Percentiles rank a stretch among this genome's conserved stretches.
Evolutionary conservation across 495 filamentous ascomycete species (phyloP).

Genomic region (Penicillium canescens): DNA sequence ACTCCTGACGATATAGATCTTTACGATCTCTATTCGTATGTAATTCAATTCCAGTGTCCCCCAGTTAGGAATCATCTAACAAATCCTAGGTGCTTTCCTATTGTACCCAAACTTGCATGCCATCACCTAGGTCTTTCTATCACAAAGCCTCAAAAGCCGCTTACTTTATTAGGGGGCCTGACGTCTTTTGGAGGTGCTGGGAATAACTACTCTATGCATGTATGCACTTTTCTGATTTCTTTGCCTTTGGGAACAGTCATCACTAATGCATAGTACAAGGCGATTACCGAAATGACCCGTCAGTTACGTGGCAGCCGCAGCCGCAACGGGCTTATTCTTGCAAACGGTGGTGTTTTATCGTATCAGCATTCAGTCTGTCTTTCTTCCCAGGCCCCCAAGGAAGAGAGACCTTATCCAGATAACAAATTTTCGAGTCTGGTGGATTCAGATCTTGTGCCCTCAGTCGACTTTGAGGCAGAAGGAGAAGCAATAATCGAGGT

Average conservation of each 20-base stretch:
- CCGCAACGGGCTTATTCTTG: slow-evolving; percentile 48
- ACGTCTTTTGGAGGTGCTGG: slow-evolving; percentile 61
- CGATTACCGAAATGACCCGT: slow-evolving; percentile 50
- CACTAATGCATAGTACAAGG: slow-evolving; percentile 20
- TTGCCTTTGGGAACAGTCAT: not conserved
- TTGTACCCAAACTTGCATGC: slow-evolving; percentile 58
- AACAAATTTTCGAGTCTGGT: slow-evolving; percentile 32
- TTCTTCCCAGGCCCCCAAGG: slow-evolving; percentile 37
- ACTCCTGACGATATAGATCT: slow-evolving; percentile 47
- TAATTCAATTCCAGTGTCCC: not conserved
- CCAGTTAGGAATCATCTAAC: no score
- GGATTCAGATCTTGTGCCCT: slow-evolving; percentile 28
- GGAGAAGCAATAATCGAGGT: slow-evolving; percentile 53
- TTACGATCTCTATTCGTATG: slow-evolving; percentile 56
- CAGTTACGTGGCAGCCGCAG: slow-evolving; percentile 41
- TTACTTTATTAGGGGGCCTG: slow-evolving; percentile 55
- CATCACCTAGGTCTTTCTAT: slow-evolving; percentile 50
- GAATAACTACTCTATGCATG: slow-evolving; percentile 64
- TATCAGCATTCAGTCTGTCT: slow-evolving; percentile 56
- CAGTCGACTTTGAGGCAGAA: slow-evolving; percentile 36
- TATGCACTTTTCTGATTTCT: slow-evolving; percentile 16
- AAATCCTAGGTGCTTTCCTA: slow-evolving; percentile 50
- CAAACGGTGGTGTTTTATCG: slow-evolving; percentile 55
- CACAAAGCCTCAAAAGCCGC: slow-evolving; percentile 37
- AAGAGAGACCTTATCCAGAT: slow-evolving; percentile 39